Conservation (phyloP, 495 filamentous ascomycete genomes). For the Aspergillus asperescens region DNA sequence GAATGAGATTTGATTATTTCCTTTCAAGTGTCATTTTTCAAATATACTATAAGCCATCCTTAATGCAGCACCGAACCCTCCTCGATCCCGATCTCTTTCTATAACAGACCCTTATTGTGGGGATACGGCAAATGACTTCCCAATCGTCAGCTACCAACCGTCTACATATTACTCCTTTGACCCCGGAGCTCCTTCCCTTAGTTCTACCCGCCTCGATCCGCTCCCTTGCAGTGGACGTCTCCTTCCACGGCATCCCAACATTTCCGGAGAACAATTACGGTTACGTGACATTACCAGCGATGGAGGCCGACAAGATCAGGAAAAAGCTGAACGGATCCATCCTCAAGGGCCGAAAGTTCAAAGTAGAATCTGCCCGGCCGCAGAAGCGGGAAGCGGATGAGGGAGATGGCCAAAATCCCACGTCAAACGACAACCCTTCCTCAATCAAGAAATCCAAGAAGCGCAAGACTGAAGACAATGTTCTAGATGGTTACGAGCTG, state of each 20-base stretch:
- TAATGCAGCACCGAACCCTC: background rate
- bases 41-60: background rate
- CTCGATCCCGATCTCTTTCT: background rate
- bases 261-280: constrained; percentile 90
- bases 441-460: constrained; percentile 50
- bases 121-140: constrained; percentile 22
- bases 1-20: too few species aligned
- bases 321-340: constrained; percentile 90
- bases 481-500: constrained; percentile 66
- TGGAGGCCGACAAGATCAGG: constrained; percentile 80
- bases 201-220: constrained; percentile 65
- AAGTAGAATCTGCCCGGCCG: constrained; percentile 71
- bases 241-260: constrained; percentile 74
- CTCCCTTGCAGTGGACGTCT: constrained; percentile 66
- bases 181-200: constrained; percentile 59
- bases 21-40: too few species aligned
- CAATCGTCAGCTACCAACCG: constrained; percentile 43
- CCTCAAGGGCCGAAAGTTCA: constrained; percentile 78
- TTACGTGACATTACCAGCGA: constrained; percentile 71
- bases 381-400: constrained; percentile 43
- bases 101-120: background rate
- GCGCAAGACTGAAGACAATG: constrained; percentile 56
- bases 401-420: constrained; percentile 30
- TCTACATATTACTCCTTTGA: constrained; percentile 84
- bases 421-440: constrained; percentile 15